Base-by-base conservation (phyloP, 225 moss, liverwort and hornwort species). In the Pseudoscleropodium purum region DNA sequence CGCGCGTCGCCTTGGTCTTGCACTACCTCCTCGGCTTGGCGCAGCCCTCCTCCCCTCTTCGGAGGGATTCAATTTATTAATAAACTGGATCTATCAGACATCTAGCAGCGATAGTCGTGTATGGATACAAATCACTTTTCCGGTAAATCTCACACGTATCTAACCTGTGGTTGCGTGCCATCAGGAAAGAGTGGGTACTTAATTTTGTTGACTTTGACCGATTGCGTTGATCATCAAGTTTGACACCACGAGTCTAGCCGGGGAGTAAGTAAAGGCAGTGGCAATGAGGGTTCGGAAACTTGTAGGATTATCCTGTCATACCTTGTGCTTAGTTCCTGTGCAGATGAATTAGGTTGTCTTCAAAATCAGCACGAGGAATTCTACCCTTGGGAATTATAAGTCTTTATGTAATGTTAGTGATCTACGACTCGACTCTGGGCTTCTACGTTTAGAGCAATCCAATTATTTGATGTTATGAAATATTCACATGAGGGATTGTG, bases 1-100 rank as follows among this genome's bases (percentile, higher is more conserved):
- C 88, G 82, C 3, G 90, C n/a, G 84, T 92, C 88, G 81, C 89
- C 86, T 49, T 84, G 91, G 92, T 90, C 0, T 88, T 34, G 88
- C 93, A 93, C 87, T 91, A 37, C 19, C 0, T 91, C 92, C 84
- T 47, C 3, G 85, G 85, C 89, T 0, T 0, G 89, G 86, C 90
- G 86, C 89, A 84, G 5, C 83, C 90, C 86, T 36, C 49, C 59
- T 36, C 7, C 2, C 27, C 51, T 37, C 65, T 36, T 2, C 64
- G 0, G 47, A 64, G 82, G 64, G 10, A 34, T 0, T 64, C 47
- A 64, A 62, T 10, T 3, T 2, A 63, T 64, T 14, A 5, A 8
- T 4, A 52, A 52, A 36, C 21, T 7, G 49, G 20, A 75, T 5
- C 18, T 30, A 18, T 18, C 17, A 7, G 7, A 2, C 2, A 4